Evolutionary conservation across 2,329 filamentous ascomycete species (phyloP), one percentile per base, ranked within the genome.

Genomic region (Juglanconis juglandina): DNA sequence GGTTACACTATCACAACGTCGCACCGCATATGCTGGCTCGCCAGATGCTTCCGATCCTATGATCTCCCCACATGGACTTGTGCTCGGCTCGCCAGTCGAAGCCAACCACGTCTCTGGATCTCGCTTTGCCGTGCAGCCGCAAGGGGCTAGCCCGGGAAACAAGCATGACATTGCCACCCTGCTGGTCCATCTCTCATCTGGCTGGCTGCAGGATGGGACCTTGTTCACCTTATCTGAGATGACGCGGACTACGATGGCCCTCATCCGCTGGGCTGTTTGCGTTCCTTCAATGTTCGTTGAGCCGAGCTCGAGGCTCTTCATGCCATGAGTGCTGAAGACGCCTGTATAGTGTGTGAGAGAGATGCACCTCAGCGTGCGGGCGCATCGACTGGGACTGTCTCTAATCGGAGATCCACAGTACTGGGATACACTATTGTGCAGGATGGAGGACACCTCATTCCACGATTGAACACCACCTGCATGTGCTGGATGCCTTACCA

Each of bases 151-250:
- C n/a, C 54, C 5, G 33, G 55, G 35, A 42, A 42, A 24, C 51
- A 49, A 55, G 58, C 54, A 63, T 39, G 46, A 53, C 24, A 44
- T 10, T 35, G 41, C 54, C 58, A 59, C 35, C 39, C 41, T 33
- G 53, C 30, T 39, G 33, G 10, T 39, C 5, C 53, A 24, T 35
- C 32, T 32, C n/a, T 5, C 42, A 48, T 37, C 51, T 62, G 59
- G 61, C 52, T 51, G 47, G 42, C 48, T 48, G 59, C 58, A 58
- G 62, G 50, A 48, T 30, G 51, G 51, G 52, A 49, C 34, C 49
- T 44, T 46, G 48, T 58, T 59, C 59, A 62, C 52, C 59, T 63
- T 56, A 62, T 63, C 62, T 63, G 52, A 62, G 62, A 63, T 63
- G 55, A 55, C 56, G 62, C 56, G 52, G 58, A 35, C 42, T 48